Base-by-base conservation (phyloP, 495 filamentous ascomycete species). In the Neurospora hispaniola region DNA sequence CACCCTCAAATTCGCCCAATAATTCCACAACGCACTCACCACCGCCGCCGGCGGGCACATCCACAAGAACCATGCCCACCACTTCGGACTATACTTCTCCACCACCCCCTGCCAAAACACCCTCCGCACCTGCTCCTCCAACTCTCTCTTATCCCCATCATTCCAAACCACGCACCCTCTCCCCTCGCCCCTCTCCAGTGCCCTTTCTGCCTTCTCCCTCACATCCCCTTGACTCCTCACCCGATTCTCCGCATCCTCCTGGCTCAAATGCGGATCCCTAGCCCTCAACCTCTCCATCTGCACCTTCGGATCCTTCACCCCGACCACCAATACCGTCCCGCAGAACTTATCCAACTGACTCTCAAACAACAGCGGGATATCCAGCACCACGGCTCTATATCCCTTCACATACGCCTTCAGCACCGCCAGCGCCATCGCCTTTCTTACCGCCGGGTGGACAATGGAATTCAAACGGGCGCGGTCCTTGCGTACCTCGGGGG, bases 281-380 rank as follows among this genome's bases (percentile, higher is more conserved):
- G 85, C 88, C 75, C 88, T 83, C 70, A 99, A 78, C 69, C 96
- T 82, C 77, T 84, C 76, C 87, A 97, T 94, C 85, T 99, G 96
- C 31, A 93, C 85, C 42, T 81, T 86, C 0, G 91, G 89, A 75
- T 94, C 90, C 11, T 79, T 81, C 12, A 97, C 93, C 0, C 89
- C 92, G 0, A 99, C 94, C 11, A 99, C 94, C 70, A 97, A 79
- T 0, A 98, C 92, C 5, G 87, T 88, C 0, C 93, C 92, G 76
- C 93, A 97, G 68, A 94, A 86, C 35, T 73, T 78, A 73, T 99
- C 96, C 84, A 97, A 89, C 4, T 89, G 88, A 73, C 86, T 87
- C 84, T 99, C 96, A 78, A 96, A 98, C 20, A 99, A 87, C 48
- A 99, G 82, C 62, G 96, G 96, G 1, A 99, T 89, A 78, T 99